A percentile compares a stretch with the other conserved stretches of the same genome.
Evolutionary conservation across 2,329 filamentous ascomycete genomes (phyloP).

Genomic region (Claviceps fusiformis): DNA sequence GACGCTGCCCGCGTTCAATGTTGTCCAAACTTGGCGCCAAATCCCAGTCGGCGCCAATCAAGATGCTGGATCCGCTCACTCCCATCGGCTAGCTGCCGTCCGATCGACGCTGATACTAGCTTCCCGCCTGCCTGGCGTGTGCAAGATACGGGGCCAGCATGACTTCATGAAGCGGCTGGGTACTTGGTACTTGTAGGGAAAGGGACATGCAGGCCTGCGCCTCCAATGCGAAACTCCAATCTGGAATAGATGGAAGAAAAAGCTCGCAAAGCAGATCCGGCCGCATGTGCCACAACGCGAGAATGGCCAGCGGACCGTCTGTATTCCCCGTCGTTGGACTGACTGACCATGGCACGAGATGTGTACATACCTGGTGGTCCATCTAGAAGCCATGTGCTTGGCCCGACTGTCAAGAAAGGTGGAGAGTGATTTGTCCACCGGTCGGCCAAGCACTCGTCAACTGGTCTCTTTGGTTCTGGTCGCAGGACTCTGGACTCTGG

Average conservation of each 20-base stretch:
- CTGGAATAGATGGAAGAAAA: too few species aligned
- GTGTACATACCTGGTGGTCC: neutral
- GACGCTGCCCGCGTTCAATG: neutral
- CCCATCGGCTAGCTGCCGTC: conserved; percentile 3
- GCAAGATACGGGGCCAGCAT: conserved; percentile 2
- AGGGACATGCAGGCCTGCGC: neutral
- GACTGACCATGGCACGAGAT: conserved; percentile 1
- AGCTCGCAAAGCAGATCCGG: too few species aligned
- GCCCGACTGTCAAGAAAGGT: neutral
- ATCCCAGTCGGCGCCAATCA: conserved; percentile 2
- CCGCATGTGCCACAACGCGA: neutral
- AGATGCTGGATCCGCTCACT: neutral
- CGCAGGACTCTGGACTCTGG: neutral
- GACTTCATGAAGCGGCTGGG: neutral
- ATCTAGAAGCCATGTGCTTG: neutral
- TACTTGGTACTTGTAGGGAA: neutral
- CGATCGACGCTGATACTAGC: neutral
- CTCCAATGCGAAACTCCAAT: neutral
- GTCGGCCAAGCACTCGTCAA: neutral
- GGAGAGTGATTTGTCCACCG: neutral
- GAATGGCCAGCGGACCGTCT: neutral
- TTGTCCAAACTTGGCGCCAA: conserved; percentile 4
- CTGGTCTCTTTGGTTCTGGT: neutral
- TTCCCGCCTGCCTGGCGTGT: neutral
- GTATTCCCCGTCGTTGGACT: neutral